Conservation (phyloP, 768 basidiomycete species). For the Galerina sulciceps region DNA sequence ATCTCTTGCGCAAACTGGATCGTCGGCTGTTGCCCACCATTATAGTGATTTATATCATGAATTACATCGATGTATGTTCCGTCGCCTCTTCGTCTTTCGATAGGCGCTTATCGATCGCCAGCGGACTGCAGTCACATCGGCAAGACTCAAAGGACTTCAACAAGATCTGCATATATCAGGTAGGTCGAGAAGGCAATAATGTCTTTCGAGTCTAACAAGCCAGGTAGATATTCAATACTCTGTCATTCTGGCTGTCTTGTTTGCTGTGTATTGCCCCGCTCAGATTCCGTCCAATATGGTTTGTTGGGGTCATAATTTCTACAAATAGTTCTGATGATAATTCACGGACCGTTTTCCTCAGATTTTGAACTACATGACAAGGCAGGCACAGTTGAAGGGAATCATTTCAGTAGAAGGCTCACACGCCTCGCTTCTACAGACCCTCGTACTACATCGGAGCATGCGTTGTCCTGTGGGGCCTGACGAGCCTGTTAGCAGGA, state of each 20-base stretch:
- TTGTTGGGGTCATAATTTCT: background rate
- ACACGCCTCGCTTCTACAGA: constrained; percentile 29
- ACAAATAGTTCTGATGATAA: background rate
- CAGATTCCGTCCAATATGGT: constrained; percentile 74
- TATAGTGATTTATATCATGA: constrained; percentile 64
- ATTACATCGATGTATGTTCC: constrained; percentile 62
- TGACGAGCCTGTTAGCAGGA: constrained; percentile 65
- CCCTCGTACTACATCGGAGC: constrained; percentile 64
- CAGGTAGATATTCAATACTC: constrained; percentile 29
- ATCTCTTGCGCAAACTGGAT: constrained; percentile 60
- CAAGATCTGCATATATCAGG: constrained; percentile 50
- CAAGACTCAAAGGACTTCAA: constrained; percentile 53
- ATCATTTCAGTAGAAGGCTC: background rate
- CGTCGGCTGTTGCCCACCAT: constrained; percentile 58
- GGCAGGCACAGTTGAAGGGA: constrained; percentile 34
- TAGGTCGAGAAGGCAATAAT: constrained; percentile 8
- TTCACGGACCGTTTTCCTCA: constrained; percentile 18
- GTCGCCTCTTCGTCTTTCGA: background rate
- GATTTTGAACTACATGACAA: constrained; percentile 57
- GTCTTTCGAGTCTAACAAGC: too few relatives aligned
- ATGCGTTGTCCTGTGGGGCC: constrained; percentile 65
- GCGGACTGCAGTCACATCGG: constrained; percentile 53
- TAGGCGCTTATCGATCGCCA: constrained; percentile 17
- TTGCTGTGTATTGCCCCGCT: constrained; percentile 61
- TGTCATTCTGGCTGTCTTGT: constrained; percentile 23